Percentiles rank a stretch among this genome's conserved stretches.
These are phyloP conservation scores for Dillenia suffruticosa DNA, from an alignment of 164 flowering plant species.

Conservation along the genomic window DNA sequence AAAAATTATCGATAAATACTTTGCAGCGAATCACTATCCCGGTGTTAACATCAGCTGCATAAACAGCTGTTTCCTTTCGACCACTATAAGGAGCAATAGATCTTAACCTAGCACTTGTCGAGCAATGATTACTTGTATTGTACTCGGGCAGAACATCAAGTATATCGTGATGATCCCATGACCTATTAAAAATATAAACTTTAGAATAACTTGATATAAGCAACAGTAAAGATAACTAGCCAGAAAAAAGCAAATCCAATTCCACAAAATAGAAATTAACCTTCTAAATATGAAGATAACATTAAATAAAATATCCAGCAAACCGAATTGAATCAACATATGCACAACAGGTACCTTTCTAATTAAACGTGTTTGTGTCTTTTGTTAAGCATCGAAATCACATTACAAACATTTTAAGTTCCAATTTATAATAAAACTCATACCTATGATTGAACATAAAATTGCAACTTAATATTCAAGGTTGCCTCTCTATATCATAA, in stretches of 20 bases:
- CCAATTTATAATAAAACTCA: no score
- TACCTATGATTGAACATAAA: no score
- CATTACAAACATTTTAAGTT: no score
- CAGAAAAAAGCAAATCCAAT: not conserved
- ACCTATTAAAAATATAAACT: constrained; percentile 40
- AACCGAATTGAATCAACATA: no score
- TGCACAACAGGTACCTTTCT: no score
- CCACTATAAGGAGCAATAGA: constrained; percentile 87
- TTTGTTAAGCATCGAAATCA: no score
- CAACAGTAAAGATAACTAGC: not conserved
- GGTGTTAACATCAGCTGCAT: constrained; percentile 68
- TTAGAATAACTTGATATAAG: not conserved
- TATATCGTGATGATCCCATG: constrained; percentile 98
- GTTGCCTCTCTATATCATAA: no score
- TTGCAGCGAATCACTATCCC: constrained; percentile 83
- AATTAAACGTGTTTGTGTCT: no score
- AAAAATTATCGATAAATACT: constrained; percentile 75
- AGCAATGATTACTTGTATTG: constrained; percentile 64
- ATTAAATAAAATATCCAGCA: no score
- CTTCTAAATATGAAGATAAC: no score
- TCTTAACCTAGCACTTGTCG: constrained; percentile 76
- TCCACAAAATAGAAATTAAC: not conserved
- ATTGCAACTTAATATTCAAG: no score
- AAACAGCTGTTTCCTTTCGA: constrained; percentile 89
- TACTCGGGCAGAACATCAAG: constrained; percentile 76